These are phyloP conservation scores for Acanthamoeba sp. DNA, from an alignment of 208 protist genomes.

Conservation along the genomic window DNA sequence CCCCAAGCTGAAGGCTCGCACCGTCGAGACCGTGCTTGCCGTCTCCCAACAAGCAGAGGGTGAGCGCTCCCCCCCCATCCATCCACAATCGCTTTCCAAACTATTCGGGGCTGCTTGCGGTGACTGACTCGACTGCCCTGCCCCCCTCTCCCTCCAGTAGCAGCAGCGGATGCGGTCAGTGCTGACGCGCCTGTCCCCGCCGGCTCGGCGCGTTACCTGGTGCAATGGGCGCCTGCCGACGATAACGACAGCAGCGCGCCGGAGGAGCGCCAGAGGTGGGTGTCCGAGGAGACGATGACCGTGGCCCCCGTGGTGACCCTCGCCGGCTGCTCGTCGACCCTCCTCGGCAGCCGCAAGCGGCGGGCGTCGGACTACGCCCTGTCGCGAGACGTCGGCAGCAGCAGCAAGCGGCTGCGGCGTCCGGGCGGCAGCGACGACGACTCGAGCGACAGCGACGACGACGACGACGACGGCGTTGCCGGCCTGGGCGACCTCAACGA, in stretches of 20 bases:
- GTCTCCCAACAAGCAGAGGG: not conserved
- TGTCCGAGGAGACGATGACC: constrained; percentile 4
- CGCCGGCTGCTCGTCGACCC: not conserved
- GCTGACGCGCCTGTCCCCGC: no score
- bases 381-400: not conserved
- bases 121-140: no score
- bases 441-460: constrained; percentile 32
- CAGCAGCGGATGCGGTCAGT: no score
- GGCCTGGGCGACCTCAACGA: not conserved
- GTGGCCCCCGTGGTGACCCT: not conserved
- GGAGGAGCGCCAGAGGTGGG: constrained; percentile 24
- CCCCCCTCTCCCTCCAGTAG: no score
- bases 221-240: constrained; percentile 6
- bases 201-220: no score
- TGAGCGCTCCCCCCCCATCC: not conserved
- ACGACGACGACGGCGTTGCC: not conserved
- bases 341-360: not conserved
- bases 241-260: not conserved
- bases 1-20: constrained; percentile 15
- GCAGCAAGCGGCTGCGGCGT: not conserved
- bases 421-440: not conserved
- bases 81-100: no score
- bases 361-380: not conserved
- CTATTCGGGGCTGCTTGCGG: no score
- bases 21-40: not conserved